Evolutionary conservation across 495 filamentous ascomycete genomes (phyloP), one percentile per base, ranked within the genome.

Genomic region (Penicillium arizonense): DNA sequence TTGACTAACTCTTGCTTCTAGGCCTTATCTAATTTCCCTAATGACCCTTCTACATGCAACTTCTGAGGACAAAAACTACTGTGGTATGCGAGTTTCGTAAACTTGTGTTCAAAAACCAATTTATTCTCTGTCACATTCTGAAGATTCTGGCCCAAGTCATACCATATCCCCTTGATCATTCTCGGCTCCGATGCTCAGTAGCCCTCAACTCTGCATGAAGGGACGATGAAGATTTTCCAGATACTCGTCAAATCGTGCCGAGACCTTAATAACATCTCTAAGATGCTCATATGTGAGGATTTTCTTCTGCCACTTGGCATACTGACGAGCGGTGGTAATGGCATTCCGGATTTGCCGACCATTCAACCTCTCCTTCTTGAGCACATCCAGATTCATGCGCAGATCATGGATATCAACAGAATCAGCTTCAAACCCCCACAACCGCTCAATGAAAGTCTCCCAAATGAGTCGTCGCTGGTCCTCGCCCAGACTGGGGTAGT

Each of bases 281-380:
- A 67, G 43, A 8, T 64, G 47, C 35, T 49, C 39, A 41, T 58
- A 59, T 3, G 51, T 52, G 16, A 68, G 52, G 16, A 36, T 14
- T 10, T 44, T 32, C 12, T 46, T 40, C 20, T 57, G 52, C 47
- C 50, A 67, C 20, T 55, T 38, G 1, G 61, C 63, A 18, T 38
- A 67, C 28, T 53, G 52, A 32, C 53, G 44, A 11, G 61, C 52
- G 10, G 65, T 69, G 3, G 47, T 58, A 14, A 69, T 46, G 9
- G 49, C 45, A 49, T 71, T 69, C 13, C 62, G 52, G 41, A 71
- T 71, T 38, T 71, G 52, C 6, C 66, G 41, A 23, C 68, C 66
- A 45, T 81, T 81, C 48, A 80, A 41, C 8, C 69, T 30, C n/a
- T 56, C 47, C 7, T 50, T 36, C 3, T 55, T 45, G 23, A 71